phyloP scores from a whole-genome alignment of 2,329 filamentous ascomycete genomes.

The Colletotrichum echinochloae region DNA sequence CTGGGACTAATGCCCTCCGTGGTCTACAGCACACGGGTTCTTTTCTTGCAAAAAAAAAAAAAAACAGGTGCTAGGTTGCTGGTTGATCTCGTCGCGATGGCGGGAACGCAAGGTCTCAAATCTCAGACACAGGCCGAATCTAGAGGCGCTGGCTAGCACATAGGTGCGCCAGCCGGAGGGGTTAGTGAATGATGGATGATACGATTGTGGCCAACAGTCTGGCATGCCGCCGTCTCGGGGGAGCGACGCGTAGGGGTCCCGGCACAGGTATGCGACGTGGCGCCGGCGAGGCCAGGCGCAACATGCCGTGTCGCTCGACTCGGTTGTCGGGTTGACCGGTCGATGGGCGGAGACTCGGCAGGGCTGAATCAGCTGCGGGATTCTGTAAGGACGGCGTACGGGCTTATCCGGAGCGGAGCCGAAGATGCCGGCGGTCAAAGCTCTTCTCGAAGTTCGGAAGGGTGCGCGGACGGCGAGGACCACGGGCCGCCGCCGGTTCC shows the following conservation, averaged over 20 bases:
- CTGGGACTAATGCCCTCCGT: background rate
- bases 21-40: background rate
- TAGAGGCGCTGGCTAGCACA: background rate
- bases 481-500: slow-evolving; percentile 2
- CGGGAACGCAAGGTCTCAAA: slow-evolving; percentile 6
- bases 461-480: background rate
- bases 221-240: too few species aligned
- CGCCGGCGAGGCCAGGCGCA: background rate
- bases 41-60: too few species aligned
- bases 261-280: too few species aligned
- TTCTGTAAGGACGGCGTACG: too few species aligned
- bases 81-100: background rate
- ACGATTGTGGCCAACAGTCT: too few species aligned
- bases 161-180: slow-evolving; percentile 1
- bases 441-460: background rate
- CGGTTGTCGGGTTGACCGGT: too few species aligned
- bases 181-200: too few species aligned
- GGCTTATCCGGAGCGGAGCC: too few species aligned
- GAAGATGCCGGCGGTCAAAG: background rate
- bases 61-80: background rate
- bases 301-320: background rate
- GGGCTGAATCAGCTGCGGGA: background rate
- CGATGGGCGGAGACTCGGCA: background rate
- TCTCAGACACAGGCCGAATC: slow-evolving; percentile 12
- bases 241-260: too few species aligned